Evolutionary conservation across 805 yeast genomes (phyloP).

Genomic region (Lipomyces yamadae): DNA sequence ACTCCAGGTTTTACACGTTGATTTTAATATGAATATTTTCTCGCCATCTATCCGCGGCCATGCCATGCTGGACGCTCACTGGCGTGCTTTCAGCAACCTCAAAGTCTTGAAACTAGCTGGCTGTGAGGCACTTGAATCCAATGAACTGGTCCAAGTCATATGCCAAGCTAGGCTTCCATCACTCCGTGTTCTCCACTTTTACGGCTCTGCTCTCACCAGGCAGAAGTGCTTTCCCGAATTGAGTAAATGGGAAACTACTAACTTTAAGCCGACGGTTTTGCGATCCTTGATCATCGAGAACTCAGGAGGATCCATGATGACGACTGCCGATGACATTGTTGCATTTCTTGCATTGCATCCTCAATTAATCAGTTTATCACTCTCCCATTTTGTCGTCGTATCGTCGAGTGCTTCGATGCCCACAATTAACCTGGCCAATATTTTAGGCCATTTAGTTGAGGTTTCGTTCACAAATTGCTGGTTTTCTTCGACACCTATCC

Average conservation of each 20-base stretch:
- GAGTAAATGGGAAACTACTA: neutral
- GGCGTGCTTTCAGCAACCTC: neutral
- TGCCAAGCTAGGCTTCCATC: neutral
- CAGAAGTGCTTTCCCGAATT: neutral
- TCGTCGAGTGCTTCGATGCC: neutral
- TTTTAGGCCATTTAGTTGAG: neutral
- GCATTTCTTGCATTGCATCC: neutral
- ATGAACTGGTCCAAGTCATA: neutral
- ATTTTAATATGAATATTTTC: neutral
- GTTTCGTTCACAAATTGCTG: neutral
- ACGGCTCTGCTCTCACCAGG: neutral
- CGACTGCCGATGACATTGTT: neutral
- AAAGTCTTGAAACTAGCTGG: neutral
- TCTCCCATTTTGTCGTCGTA: neutral
- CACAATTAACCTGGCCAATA: neutral
- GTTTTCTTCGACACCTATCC: neutral
- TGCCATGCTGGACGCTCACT: neutral
- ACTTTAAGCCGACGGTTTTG: neutral
- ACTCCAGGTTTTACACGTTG: slow-evolving; percentile 1
- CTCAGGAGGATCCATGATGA: neutral
- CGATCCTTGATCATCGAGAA: neutral
- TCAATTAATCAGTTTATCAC: neutral
- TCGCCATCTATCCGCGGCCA: neutral
- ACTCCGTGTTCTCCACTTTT: neutral
- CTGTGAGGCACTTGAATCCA: neutral